Evolutionary conservation across 2,329 filamentous ascomycete species (phyloP).

Genomic region (Paradendryphiella salina): DNA sequence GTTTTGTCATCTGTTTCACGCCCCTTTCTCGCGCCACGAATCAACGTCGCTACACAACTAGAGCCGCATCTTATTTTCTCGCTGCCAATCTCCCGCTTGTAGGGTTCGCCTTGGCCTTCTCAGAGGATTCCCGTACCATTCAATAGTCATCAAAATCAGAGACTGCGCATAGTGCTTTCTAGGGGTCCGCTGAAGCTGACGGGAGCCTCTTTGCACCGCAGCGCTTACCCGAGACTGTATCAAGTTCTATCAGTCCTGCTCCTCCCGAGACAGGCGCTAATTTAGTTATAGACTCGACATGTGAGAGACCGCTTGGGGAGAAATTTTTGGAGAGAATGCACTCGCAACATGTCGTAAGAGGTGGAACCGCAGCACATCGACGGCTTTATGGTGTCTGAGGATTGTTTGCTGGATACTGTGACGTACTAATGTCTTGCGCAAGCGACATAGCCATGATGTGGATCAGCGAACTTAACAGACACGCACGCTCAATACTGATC

Average conservation of each 20-base stretch:
- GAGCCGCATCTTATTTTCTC: constrained; percentile 32
- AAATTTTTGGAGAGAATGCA: not conserved
- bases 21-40: constrained; percentile 26
- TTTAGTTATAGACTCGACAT: not conserved
- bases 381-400: not conserved
- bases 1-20: constrained; percentile 44
- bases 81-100: constrained; percentile 25
- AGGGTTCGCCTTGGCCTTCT: constrained; percentile 18
- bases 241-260: constrained; percentile 9
- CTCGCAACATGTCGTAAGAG: not conserved
- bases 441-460: constrained; percentile 13
- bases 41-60: constrained; percentile 22
- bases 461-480: constrained; percentile 10
- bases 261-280: not conserved
- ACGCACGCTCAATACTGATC: constrained; percentile 11
- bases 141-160: constrained; percentile 7
- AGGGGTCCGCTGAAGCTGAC: constrained; percentile 1
- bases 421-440: not conserved
- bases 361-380: not conserved
- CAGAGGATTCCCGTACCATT: constrained; percentile 21
- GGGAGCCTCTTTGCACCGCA: constrained; percentile 17
- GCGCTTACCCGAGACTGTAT: constrained; percentile 7
- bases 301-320: constrained; percentile 1
- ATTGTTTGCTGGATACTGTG: not conserved
- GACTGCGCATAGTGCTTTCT: constrained; percentile 8